Percentiles rank a stretch among this genome's conserved stretches.
These are phyloP conservation scores for Pyricularia grisea DNA, from an alignment of 2,329 filamentous ascomycete species.

Conservation along the genomic window DNA sequence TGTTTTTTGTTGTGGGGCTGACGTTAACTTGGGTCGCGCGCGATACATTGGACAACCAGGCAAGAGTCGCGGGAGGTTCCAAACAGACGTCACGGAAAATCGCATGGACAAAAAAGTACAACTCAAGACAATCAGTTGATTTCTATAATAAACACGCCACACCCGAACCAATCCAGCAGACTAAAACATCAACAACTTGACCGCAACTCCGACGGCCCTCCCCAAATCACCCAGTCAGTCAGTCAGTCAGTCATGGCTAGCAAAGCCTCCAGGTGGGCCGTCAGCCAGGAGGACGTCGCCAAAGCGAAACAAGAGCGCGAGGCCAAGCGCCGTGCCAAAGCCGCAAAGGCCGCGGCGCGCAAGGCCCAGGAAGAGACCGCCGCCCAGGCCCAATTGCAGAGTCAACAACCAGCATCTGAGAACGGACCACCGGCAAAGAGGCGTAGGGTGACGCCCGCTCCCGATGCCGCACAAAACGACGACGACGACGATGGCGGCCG, in stretches of 20 bases:
- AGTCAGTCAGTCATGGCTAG: conserved; percentile 47
- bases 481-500: conserved; percentile 12
- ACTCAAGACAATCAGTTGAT: neutral
- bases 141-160: neutral
- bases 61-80: neutral
- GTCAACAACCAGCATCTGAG: conserved; percentile 15
- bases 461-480: conserved; percentile 16
- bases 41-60: neutral
- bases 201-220: neutral
- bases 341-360: conserved; percentile 61
- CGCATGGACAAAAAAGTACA: neutral
- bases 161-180: neutral
- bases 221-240: conserved; percentile 20
- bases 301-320: conserved; percentile 74
- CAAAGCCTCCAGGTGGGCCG: conserved; percentile 73
- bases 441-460: conserved; percentile 46
- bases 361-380: conserved; percentile 38
- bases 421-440: conserved; percentile 48
- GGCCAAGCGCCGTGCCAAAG: conserved; percentile 76
- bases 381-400: conserved; percentile 12
- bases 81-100: neutral
- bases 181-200: neutral
- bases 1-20: neutral
- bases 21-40: neutral
- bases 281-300: conserved; percentile 72